Conservation (phyloP, 2,329 filamentous ascomycete species). For the Chaetomiaceae sp. region DNA sequence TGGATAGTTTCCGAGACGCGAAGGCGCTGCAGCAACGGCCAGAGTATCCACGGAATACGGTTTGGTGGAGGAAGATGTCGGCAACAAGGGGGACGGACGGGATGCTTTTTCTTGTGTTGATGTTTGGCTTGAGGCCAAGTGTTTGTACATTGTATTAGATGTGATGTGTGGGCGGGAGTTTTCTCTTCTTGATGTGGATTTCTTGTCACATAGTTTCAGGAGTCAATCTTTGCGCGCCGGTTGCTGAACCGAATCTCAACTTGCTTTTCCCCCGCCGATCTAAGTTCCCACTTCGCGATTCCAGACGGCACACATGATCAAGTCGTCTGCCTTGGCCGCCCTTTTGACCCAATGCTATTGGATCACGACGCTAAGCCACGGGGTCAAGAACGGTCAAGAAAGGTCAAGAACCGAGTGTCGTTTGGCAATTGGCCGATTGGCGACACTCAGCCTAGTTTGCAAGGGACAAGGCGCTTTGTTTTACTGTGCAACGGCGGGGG, state of each 20-base stretch:
- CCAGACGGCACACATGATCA: neutral
- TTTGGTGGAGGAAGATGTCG: too few species aligned
- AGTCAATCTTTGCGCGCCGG: neutral
- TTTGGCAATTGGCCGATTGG: conserved; percentile 1
- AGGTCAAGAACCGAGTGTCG: neutral
- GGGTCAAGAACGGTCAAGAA: too few species aligned
- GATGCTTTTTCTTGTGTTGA: neutral
- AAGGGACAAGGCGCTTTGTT: neutral
- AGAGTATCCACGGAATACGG: too few species aligned
- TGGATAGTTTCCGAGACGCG: too few species aligned
- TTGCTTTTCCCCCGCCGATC: neutral
- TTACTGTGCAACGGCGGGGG: neutral
- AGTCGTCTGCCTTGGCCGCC: neutral
- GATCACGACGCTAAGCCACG: neutral
- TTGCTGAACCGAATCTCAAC: neutral
- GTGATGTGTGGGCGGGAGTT: neutral
- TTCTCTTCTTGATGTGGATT: conserved; percentile 2
- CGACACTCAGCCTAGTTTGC: neutral
- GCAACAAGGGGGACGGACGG: too few species aligned
- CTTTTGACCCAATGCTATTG: neutral
- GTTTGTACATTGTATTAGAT: neutral
- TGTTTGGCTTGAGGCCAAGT: neutral
- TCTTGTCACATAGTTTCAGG: neutral
- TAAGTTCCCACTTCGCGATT: neutral
- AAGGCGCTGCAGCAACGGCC: too few species aligned